A percentile compares a stretch with the other conserved stretches of the same genome.
phyloP scores from a whole-genome alignment of 345 rosid species.

The Melaleuca quinquenervia region DNA sequence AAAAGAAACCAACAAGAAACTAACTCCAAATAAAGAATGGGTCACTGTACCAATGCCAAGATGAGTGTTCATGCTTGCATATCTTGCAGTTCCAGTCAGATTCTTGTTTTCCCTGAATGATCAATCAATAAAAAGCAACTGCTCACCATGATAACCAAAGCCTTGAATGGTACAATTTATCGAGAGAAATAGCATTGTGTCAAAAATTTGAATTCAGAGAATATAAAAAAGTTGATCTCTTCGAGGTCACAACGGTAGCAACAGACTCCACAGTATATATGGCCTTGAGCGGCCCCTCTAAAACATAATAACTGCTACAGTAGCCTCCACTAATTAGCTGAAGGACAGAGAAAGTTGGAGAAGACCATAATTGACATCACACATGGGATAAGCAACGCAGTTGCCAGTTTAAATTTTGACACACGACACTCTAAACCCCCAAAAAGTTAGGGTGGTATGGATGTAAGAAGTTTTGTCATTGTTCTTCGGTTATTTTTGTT shows the following conservation, averaged over 20 bases:
- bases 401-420: not conserved
- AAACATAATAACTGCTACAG: not conserved
- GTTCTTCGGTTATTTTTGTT: not conserved
- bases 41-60: constrained; percentile 76
- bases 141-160: not conserved
- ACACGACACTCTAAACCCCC: not conserved
- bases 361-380: not conserved
- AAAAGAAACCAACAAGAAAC: not conserved
- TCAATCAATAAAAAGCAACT: not conserved
- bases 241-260: not conserved
- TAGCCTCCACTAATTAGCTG: not conserved
- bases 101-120: constrained; percentile 82
- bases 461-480: not conserved
- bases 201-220: not conserved
- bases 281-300: not conserved
- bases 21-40: not conserved
- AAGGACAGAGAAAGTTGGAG: not conserved
- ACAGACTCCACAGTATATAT: not conserved
- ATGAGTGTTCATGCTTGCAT: constrained; percentile 99
- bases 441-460: not conserved
- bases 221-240: not conserved
- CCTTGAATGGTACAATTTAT: not conserved
- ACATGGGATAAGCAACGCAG: not conserved
- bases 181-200: not conserved
- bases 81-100: constrained; percentile 97